Evolutionary conservation across 1,284 basidiomycete species (phyloP).

Genomic region (Ceratobasidium sp.): DNA sequence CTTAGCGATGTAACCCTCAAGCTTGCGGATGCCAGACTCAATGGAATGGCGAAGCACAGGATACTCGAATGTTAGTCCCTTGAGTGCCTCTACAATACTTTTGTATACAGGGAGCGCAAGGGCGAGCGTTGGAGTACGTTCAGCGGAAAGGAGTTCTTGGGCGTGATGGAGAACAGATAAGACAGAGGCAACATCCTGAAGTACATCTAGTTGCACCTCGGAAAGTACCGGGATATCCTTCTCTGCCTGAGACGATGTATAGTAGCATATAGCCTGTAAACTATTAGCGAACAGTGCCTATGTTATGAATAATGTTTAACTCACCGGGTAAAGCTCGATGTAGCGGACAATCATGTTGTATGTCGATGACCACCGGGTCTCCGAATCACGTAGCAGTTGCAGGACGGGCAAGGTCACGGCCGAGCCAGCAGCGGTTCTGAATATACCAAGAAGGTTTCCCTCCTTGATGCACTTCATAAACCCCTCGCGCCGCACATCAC

Average conservation of each 20-base stretch:
- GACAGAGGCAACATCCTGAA: not conserved
- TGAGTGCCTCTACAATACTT: not conserved
- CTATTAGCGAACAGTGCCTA: not conserved
- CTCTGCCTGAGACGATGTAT: not conserved
- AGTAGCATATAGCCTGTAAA: constrained; percentile 3
- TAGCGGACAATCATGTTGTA: constrained; percentile 31
- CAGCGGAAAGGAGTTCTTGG: constrained; percentile 33
- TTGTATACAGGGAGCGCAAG: constrained; percentile 36
- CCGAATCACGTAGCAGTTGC: constrained; percentile 5
- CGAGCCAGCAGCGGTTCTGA: not conserved
- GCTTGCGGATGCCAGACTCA: constrained; percentile 1
- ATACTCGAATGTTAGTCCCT: not conserved
- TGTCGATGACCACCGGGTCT: constrained; percentile 34
- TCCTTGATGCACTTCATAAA: not conserved
- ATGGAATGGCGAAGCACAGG: not conserved
- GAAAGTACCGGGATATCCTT: not conserved
- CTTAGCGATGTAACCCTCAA: not conserved
- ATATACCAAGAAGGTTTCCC: not conserved
- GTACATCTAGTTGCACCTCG: not conserved
- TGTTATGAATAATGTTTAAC: not conserved
- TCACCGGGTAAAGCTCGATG: constrained; percentile 27
- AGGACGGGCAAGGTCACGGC: not conserved
- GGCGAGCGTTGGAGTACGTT: constrained; percentile 34
- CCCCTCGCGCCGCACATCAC: not conserved
- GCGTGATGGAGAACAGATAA: not conserved